These are phyloP conservation scores for Butyriboletus appendiculatus DNA, from an alignment of 1,284 basidiomycete genomes.

Conservation along the genomic window DNA sequence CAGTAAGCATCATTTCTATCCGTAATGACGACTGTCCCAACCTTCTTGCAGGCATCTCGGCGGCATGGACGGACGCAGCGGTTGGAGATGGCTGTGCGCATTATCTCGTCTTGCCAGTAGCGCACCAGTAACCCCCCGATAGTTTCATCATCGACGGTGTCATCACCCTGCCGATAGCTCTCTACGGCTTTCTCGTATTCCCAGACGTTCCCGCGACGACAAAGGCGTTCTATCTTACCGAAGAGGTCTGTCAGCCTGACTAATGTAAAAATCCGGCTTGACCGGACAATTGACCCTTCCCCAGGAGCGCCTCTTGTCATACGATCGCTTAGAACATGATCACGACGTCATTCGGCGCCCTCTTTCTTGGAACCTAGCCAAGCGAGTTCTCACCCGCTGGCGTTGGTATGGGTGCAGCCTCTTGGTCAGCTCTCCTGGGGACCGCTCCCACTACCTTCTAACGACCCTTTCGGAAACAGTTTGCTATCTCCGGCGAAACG, in stretches of 20 bases:
- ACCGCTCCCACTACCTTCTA: background rate
- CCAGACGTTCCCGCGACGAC: constrained; percentile 71
- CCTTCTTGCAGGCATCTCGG: constrained; percentile 48
- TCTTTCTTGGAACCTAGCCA: constrained; percentile 51
- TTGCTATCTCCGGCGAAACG: constrained; percentile 65
- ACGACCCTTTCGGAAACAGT: constrained; percentile 36
- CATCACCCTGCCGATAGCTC: constrained; percentile 70
- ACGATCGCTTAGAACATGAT: constrained; percentile 43
- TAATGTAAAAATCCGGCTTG: background rate
- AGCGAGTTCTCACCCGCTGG: constrained; percentile 62
- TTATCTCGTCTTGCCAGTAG: background rate
- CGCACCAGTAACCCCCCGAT: background rate
- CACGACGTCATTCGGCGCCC: constrained; percentile 42
- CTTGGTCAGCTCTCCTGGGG: constrained; percentile 41
- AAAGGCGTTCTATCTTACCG: constrained; percentile 61
- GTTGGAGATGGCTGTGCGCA: constrained; percentile 72
- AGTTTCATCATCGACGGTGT: constrained; percentile 75
- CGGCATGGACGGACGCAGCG: constrained; percentile 56
- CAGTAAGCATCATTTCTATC: constrained; percentile 35
- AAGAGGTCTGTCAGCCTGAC: constrained; percentile 43
- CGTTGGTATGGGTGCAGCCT: constrained; percentile 69
- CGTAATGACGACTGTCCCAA: background rate
- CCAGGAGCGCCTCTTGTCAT: constrained; percentile 58
- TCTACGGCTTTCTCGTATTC: constrained; percentile 74
- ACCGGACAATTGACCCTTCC: background rate